Conservation (phyloP, 192 early-diverging fungal species). For the Geranomyces michiganensis region DNA sequence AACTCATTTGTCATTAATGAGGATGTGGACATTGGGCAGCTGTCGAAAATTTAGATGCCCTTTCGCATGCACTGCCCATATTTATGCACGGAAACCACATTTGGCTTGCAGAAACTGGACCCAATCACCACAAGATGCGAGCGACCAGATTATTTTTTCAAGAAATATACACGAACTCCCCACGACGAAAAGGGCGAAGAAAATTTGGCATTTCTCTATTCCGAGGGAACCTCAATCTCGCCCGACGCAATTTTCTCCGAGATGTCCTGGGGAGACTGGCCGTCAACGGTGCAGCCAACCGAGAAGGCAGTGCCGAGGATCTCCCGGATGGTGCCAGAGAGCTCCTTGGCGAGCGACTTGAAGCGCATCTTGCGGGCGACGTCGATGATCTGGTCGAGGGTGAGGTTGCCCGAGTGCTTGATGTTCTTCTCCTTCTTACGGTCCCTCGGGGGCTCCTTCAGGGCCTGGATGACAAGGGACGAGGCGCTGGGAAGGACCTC, state of each 20-base stretch:
- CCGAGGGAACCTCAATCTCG: conserved; percentile 46
- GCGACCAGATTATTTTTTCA: too few species aligned
- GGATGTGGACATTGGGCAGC: too few species aligned
- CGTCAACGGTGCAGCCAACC: conserved; percentile 97
- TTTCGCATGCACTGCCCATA: too few species aligned
- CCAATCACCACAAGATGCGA: too few species aligned
- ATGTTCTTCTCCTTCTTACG: conserved; percentile 99
- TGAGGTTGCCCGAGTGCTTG: conserved; percentile 95
- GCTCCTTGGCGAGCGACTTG: conserved; percentile 94
- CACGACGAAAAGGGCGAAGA: too few species aligned
- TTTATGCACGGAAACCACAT: too few species aligned
- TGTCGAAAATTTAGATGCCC: too few species aligned
- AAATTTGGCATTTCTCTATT: conserved; percentile 31
- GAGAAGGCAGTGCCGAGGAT: conserved; percentile 95
- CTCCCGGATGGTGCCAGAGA: conserved; percentile 94
- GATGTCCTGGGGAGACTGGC: conserved; percentile 88
- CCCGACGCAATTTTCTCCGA: conserved; percentile 84
- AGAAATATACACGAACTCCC: too few species aligned
- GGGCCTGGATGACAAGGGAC: conserved; percentile 93
- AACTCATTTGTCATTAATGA: too few species aligned
- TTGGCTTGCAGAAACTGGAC: too few species aligned
- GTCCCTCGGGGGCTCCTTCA: conserved; percentile 97
- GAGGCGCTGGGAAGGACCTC: conserved; percentile 96
- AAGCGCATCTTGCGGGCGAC: conserved; percentile 93
- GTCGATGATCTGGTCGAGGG: conserved; percentile 91